phyloP scores from a whole-genome alignment of 2,329 filamentous ascomycete genomes.

The Trichoderma koningii region DNA sequence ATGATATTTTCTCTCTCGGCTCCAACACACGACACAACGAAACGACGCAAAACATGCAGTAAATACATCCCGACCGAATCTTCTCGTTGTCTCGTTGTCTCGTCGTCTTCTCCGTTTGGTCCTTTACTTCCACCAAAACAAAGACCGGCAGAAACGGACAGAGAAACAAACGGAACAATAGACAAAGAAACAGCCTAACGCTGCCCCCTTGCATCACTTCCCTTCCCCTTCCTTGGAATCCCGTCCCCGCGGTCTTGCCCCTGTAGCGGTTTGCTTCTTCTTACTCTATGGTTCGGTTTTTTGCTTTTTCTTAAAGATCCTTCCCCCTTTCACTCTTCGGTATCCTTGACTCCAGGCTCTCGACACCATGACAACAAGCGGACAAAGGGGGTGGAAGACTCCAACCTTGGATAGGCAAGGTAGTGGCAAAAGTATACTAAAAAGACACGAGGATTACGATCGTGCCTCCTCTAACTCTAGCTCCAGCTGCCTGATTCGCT shows the following conservation, averaged over 20 bases:
- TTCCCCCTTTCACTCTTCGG: neutral
- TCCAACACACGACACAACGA: too few species aligned
- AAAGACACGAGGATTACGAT: constrained; percentile 46
- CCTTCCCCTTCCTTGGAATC: neutral
- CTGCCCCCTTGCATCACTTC: neutral
- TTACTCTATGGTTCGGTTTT: neutral
- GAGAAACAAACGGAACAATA: neutral
- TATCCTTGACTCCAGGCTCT: constrained; percentile 10
- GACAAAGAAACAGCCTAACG: neutral
- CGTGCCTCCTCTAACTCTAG: constrained; percentile 66
- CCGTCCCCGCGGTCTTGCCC: neutral
- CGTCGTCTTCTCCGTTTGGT: neutral
- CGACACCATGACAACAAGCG: constrained; percentile 1
- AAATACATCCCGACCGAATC: too few species aligned
- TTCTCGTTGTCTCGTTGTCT: too few species aligned
- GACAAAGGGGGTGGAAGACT: neutral
- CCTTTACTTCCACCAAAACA: neutral
- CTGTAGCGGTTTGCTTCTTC: neutral
- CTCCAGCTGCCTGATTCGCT: constrained; percentile 68
- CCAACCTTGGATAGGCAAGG: neutral
- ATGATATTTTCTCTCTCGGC: too few species aligned
- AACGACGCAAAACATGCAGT: too few species aligned
- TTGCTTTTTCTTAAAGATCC: constrained; percentile 26
- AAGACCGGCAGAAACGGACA: neutral
- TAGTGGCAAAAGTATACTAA: constrained; percentile 1